phyloP scores from a whole-genome alignment of 1,284 basidiomycete genomes.

The Leccinum angustisporum region DNA sequence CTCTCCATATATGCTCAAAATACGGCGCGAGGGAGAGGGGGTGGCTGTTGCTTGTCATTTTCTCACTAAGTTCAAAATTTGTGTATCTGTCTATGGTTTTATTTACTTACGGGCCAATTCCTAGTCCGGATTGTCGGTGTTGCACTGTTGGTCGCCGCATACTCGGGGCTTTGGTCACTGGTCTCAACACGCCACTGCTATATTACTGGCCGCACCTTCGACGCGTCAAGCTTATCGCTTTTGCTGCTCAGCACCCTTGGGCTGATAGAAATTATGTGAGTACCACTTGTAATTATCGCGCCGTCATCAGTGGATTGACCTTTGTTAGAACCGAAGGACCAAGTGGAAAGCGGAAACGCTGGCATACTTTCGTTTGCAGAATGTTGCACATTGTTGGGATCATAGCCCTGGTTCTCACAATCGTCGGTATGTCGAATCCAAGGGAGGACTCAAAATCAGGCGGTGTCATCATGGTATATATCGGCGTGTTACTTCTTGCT shows the following conservation, averaged over 20 bases:
- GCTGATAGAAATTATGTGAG: constrained; percentile 61
- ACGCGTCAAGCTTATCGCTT: constrained; percentile 53
- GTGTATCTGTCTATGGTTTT: constrained; percentile 6
- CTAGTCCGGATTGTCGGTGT: no score
- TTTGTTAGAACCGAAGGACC: constrained; percentile 25
- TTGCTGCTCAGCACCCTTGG: constrained; percentile 58
- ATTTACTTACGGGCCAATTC: constrained; percentile 5
- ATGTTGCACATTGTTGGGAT: constrained; percentile 42
- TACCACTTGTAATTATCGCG: constrained; percentile 8
- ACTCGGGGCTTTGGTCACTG: no score
- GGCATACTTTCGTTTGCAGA: constrained; percentile 34
- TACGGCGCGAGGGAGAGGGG: constrained; percentile 59
- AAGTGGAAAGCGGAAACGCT: constrained; percentile 13
- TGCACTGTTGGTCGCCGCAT: no score
- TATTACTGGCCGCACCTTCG: no score
- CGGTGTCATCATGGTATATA: no score
- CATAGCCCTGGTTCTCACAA: constrained; percentile 46
- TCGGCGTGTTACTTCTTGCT: no score
- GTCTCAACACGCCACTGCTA: no score
- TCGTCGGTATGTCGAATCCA: constrained; percentile 46
- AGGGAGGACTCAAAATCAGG: no score
- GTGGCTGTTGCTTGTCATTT: constrained; percentile 54
- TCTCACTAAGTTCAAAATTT: constrained; percentile 44
- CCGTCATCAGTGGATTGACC: background rate
- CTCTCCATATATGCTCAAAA: constrained; percentile 44